phyloP scores from a whole-genome alignment of 495 filamentous ascomycete genomes.

The Penicillium salamii region DNA sequence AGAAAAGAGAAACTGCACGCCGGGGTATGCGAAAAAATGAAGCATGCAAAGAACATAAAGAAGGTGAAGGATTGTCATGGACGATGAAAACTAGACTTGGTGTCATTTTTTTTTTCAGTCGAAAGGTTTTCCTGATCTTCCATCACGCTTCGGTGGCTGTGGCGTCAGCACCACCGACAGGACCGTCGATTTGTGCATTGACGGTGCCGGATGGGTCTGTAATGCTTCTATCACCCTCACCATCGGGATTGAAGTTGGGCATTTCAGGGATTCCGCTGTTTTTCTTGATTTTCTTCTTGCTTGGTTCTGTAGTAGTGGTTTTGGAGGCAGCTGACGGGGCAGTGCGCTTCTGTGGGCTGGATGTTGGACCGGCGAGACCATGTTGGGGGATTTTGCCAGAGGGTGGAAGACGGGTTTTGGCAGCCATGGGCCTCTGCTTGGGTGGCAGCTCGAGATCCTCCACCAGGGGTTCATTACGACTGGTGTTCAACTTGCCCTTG shows the following conservation, averaged over 20 bases:
- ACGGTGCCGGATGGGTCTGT: slow-evolving; percentile 16
- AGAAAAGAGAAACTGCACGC: background rate
- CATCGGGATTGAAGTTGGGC: slow-evolving; percentile 29
- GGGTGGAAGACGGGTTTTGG: slow-evolving; percentile 77
- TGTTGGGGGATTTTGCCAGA: slow-evolving; percentile 78
- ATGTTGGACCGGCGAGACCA: slow-evolving; percentile 31
- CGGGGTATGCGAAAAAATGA: background rate
- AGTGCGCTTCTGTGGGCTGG: slow-evolving; percentile 83
- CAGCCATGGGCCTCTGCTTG: slow-evolving; percentile 80
- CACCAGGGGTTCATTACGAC: slow-evolving; percentile 74
- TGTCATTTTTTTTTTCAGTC: background rate
- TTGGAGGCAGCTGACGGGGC: slow-evolving; percentile 36
- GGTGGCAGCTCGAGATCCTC: slow-evolving; percentile 94
- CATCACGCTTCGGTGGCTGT: slow-evolving; percentile 34
- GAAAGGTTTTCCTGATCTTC: no score
- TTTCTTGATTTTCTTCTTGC: slow-evolving; percentile 49
- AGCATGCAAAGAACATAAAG: background rate
- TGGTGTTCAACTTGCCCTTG: slow-evolving; percentile 77
- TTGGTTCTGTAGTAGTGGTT: slow-evolving; percentile 32
- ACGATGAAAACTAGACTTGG: slow-evolving; percentile 5
- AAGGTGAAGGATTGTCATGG: background rate
- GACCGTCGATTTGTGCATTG: slow-evolving; percentile 20
- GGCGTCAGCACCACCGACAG: slow-evolving; percentile 14
- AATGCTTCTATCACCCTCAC: slow-evolving; percentile 24
- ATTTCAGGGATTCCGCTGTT: slow-evolving; percentile 39